These are phyloP conservation scores for Cicer chorassanicum DNA, from an alignment of 306 rosid species.

Conservation along the genomic window DNA sequence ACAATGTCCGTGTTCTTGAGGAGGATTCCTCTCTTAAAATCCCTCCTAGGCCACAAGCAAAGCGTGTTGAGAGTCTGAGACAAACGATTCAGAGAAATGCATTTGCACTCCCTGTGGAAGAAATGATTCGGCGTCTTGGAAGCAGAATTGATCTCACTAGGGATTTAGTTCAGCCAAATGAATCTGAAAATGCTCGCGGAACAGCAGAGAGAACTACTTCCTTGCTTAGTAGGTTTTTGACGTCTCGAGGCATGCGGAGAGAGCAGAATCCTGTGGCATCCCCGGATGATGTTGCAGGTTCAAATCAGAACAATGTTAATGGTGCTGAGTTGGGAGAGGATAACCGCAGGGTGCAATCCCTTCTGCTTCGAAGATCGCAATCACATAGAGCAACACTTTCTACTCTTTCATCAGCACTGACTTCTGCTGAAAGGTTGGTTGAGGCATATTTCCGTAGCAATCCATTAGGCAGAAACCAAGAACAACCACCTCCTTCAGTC, in stretches of 20 bases:
- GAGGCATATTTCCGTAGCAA: conserved; percentile 68
- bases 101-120: conserved; percentile 70
- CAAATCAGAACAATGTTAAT: conserved; percentile 52
- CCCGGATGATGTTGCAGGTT: conserved; percentile 65
- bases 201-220: conserved; percentile 63
- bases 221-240: conserved; percentile 74
- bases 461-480: conserved; percentile 65
- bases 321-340: conserved; percentile 63
- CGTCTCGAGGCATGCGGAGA: conserved; percentile 77
- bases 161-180: conserved; percentile 60
- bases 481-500: conserved; percentile 71
- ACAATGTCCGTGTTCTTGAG: conserved; percentile 55
- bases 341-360: conserved; percentile 57
- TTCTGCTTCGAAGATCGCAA: conserved; percentile 65
- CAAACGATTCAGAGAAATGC: conserved; percentile 81
- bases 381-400: conserved; percentile 62
- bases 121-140: conserved; percentile 88
- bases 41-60: conserved; percentile 83
- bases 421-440: conserved; percentile 68
- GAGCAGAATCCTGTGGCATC: conserved; percentile 60
- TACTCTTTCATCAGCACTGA: conserved; percentile 68
- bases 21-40: conserved; percentile 74
- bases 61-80: conserved; percentile 88
- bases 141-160: conserved; percentile 70
- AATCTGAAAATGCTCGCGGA: conserved; percentile 60